Conservation (phyloP, 495 filamentous ascomycete species). For the Talaromyces borbonicus region DNA sequence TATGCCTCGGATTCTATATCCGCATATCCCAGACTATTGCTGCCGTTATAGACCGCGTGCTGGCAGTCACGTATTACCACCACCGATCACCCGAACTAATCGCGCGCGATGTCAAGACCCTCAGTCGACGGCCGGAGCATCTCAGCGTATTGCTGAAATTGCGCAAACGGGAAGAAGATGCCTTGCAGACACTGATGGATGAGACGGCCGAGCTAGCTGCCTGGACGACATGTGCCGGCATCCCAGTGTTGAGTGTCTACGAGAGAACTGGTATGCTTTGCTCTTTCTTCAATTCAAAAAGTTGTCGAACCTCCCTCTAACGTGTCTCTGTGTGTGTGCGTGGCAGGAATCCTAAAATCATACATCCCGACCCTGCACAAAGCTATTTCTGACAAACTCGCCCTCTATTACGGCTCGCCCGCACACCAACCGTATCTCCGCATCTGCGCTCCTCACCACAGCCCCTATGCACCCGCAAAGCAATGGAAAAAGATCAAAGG, state of each 20-base stretch:
- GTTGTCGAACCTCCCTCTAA: conserved; percentile 6
- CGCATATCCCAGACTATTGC: conserved; percentile 72
- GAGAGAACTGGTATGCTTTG: conserved; percentile 66
- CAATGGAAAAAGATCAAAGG: conserved; percentile 14
- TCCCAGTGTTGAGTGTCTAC: conserved; percentile 77
- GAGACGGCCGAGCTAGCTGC: conserved; percentile 84
- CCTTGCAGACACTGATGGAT: conserved; percentile 72
- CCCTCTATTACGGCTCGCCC: conserved; percentile 66
- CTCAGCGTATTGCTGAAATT: conserved; percentile 76
- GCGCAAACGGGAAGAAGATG: conserved; percentile 57
- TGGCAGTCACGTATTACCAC: conserved; percentile 81
- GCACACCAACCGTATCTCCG: conserved; percentile 54
- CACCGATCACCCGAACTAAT: conserved; percentile 90
- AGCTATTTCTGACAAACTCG: conserved; percentile 60
- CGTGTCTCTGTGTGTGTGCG: too few relatives aligned
- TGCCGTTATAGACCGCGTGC: conserved; percentile 58
- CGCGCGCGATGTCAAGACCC: conserved; percentile 67
- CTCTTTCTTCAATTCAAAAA: background rate
- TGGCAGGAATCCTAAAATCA: conserved; percentile 76
- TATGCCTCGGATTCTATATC: conserved; percentile 77
- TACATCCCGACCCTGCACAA: conserved; percentile 70
- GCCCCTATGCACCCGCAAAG: conserved; percentile 18
- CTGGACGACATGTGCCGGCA: conserved; percentile 83
- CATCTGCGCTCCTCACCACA: conserved; percentile 65
- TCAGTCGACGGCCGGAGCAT: conserved; percentile 67